Evolutionary conservation across 1,284 basidiomycete species (phyloP).

Genomic region (Tremellales sp.): DNA sequence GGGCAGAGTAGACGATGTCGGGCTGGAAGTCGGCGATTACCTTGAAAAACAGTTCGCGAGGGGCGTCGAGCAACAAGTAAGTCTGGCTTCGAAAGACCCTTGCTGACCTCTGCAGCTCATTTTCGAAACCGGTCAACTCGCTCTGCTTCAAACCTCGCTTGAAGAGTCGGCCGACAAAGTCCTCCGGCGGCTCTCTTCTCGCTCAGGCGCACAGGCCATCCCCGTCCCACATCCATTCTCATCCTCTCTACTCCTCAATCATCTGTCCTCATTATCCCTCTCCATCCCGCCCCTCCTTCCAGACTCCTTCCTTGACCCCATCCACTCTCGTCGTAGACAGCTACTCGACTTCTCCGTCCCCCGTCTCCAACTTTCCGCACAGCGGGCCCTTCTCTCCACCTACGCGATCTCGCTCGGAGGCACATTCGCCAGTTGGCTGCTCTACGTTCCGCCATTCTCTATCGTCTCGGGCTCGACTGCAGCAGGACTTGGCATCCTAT

Average conservation of each 20-base stretch:
- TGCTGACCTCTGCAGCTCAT: constrained; percentile 55
- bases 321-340: constrained; percentile 58
- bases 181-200: constrained; percentile 25
- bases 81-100: constrained; percentile 16
- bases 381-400: constrained; percentile 58
- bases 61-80: constrained; percentile 63
- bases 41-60: constrained; percentile 61
- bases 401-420: constrained; percentile 41
- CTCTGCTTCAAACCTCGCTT: constrained; percentile 56
- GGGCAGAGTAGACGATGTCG: constrained; percentile 66
- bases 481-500: constrained; percentile 59
- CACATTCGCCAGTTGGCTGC: constrained; percentile 48
- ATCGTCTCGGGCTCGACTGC: constrained; percentile 51
- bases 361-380: constrained; percentile 63
- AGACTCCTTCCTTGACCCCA: constrained; percentile 56
- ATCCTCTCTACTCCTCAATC: constrained; percentile 66
- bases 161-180: constrained; percentile 51
- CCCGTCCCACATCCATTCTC: constrained; percentile 53
- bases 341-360: constrained; percentile 59
- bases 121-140: constrained; percentile 64
- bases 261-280: constrained; percentile 55
- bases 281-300: constrained; percentile 54
- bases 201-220: constrained; percentile 30
- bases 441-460: constrained; percentile 31
- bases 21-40: constrained; percentile 55